phyloP scores from a whole-genome alignment of 2,329 filamentous ascomycete genomes.

The Podosphaera leucotricha region DNA sequence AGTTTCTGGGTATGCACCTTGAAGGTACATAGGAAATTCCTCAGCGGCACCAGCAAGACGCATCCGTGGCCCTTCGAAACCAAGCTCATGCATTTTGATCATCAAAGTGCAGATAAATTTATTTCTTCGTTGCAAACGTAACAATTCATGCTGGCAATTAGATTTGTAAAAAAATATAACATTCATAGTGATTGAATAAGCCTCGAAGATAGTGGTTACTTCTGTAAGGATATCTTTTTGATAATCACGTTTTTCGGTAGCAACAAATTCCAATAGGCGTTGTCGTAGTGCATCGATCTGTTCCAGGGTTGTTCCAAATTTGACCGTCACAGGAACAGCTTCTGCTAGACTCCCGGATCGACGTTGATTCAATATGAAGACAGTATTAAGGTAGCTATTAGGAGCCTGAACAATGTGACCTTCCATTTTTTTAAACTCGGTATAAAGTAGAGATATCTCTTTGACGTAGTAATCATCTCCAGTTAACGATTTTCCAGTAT shows the following conservation, averaged over 20 bases:
- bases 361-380: conserved; percentile 89
- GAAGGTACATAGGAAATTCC: conserved; percentile 13
- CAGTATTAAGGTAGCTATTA: conserved; percentile 74
- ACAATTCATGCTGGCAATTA: conserved; percentile 84
- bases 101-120: conserved; percentile 86
- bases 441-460: conserved; percentile 78
- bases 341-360: conserved; percentile 75
- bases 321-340: conserved; percentile 60
- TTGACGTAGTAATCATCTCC: conserved; percentile 95
- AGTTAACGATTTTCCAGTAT: conserved; percentile 50
- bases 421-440: conserved; percentile 97
- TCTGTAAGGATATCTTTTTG: conserved; percentile 71
- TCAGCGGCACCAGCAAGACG: conserved; percentile 12
- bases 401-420: conserved; percentile 89
- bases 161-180: conserved; percentile 96
- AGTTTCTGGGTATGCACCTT: conserved; percentile 11
- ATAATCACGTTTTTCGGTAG: conserved; percentile 70
- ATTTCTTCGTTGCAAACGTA: conserved; percentile 76
- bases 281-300: conserved; percentile 65
- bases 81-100: conserved; percentile 37
- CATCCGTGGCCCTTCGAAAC: conserved; percentile 16
- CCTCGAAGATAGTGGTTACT: conserved; percentile 54
- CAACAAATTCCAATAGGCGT: conserved; percentile 62
- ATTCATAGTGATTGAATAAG: conserved; percentile 69
- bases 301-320: conserved; percentile 64